Evolutionary conservation across 164 flowering plant species (phyloP), one percentile per base, ranked within the genome.

Genomic region (Sextonia rubra): DNA sequence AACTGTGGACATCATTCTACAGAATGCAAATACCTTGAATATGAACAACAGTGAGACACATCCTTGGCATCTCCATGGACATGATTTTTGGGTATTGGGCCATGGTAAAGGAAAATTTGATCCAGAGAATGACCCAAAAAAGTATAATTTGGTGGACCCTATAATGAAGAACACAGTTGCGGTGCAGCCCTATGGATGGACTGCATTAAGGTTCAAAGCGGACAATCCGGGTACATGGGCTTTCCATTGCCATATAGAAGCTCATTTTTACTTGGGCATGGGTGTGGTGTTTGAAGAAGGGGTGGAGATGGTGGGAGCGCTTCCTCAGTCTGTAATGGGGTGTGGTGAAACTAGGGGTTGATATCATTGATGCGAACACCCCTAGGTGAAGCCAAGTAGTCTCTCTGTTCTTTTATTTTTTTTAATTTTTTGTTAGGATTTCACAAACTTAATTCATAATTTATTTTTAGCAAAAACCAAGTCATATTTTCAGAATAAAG

Each of bases 51-150:
- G 94, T 64, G 97, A 91, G 78, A 88, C 90, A 3, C 97, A 92
- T 64, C 97, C 97, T 0, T 92, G 97, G 97, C 96, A 92, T 72
- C 79, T 90, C 3, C 96, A 90, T 55, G 97, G 97, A 18, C 96
- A 92, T 72, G 93, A 92, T 68, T 92, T 89, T 70, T 92, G 97
- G 97, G 97, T 92, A 0, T 66, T 92, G 63, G 94, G 97, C 0
- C 82, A 89, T 32, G 97, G 97, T 3, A 7, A 49, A 4, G 97
- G 93, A 6, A 86, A 81, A 82, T 91, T 89, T 29, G 80, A 88
- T 49, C 60, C 68, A n/a, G 25, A 12, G 3, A 81, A 60, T 0
- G 91, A 89, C 55, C 81, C 84, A 0, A 70, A 77, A 70, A 85
- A 75, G 15, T 87, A 79, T 73, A 91, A 91, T 69, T 60, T 89